Percentiles rank a stretch among this genome's conserved stretches.
Conservation (phyloP, 805 yeast species). For the Spathaspora hagerdaliae region DNA sequence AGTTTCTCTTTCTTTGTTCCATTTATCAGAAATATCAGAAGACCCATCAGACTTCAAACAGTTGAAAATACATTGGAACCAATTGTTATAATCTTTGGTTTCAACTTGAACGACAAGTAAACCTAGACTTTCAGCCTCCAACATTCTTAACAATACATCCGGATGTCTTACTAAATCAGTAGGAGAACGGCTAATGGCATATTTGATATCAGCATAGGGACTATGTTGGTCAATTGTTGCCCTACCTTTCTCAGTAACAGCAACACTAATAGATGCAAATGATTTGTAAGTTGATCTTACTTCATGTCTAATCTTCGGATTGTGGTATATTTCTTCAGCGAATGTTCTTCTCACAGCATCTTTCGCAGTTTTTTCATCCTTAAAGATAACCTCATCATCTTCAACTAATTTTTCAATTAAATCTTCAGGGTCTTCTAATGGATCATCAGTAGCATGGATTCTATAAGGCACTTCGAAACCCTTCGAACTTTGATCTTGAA, state of each 20-base stretch:
- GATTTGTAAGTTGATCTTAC: constrained; percentile 59
- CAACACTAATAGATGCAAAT: constrained; percentile 67
- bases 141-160: constrained; percentile 80
- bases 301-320: constrained; percentile 73
- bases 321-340: constrained; percentile 76
- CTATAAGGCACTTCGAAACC: constrained; percentile 44
- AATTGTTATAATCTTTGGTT: constrained; percentile 39
- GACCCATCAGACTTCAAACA: constrained; percentile 74
- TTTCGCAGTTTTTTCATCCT: constrained; percentile 57
- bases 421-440: constrained; percentile 55
- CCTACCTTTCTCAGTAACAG: constrained; percentile 69
- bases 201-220: constrained; percentile 85
- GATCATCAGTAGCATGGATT: constrained; percentile 70
- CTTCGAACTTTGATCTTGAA: constrained; percentile 54
- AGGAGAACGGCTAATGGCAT: constrained; percentile 78
- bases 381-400: constrained; percentile 48
- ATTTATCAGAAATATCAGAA: constrained; percentile 67
- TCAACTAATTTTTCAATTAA: constrained; percentile 46
- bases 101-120: constrained; percentile 62
- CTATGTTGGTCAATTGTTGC: constrained; percentile 74
- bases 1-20: constrained; percentile 74
- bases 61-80: constrained; percentile 38
- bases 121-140: constrained; percentile 84
- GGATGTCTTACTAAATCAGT: constrained; percentile 73
- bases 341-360: constrained; percentile 71